These are phyloP conservation scores for Phytophthora sansomeana DNA, from an alignment of 352 stramenopile species.

Conservation along the genomic window DNA sequence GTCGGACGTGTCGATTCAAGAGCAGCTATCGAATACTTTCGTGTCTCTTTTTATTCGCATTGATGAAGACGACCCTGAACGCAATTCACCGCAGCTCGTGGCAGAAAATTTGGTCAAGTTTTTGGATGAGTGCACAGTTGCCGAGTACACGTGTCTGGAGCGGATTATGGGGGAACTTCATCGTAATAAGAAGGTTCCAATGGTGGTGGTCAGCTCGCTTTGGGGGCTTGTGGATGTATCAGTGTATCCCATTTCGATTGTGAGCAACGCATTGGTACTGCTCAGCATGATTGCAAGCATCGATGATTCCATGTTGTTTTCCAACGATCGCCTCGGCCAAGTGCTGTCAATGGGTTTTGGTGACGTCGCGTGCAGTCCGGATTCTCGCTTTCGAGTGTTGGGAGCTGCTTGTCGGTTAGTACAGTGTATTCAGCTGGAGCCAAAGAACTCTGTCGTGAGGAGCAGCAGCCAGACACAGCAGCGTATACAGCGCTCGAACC, in stretches of 20 bases:
- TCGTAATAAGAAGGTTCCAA: slow-evolving; percentile 62
- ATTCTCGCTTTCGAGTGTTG: slow-evolving; percentile 62
- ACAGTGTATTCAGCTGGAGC: slow-evolving; percentile 68
- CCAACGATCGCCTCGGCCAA: slow-evolving; percentile 62
- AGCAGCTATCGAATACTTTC: slow-evolving; percentile 92
- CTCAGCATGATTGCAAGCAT: slow-evolving; percentile 77
- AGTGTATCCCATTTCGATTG: slow-evolving; percentile 60
- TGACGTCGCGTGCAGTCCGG: slow-evolving; percentile 53
- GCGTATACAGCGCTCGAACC: slow-evolving; percentile 76
- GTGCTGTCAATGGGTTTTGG: slow-evolving; percentile 70
- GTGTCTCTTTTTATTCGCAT: slow-evolving; percentile 71
- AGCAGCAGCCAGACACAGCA: slow-evolving; percentile 52
- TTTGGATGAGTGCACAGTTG: slow-evolving; percentile 77
- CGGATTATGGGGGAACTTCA: slow-evolving; percentile 77
- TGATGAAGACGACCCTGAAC: slow-evolving; percentile 49
- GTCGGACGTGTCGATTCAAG: slow-evolving; percentile 87
- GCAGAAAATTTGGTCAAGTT: slow-evolving; percentile 81
- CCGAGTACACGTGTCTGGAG: slow-evolving; percentile 82
- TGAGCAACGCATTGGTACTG: slow-evolving; percentile 69
- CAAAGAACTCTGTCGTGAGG: slow-evolving; percentile 42
- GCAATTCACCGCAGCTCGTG: slow-evolving; percentile 51
- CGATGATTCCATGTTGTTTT: slow-evolving; percentile 70
- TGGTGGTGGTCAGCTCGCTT: slow-evolving; percentile 67
- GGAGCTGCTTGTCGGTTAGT: slow-evolving; percentile 69
- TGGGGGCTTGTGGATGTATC: slow-evolving; percentile 76